Evolutionary conservation across 164 flowering plant species (phyloP), one percentile per base, ranked within the genome.

Genomic region (Echeveria elegans): DNA sequence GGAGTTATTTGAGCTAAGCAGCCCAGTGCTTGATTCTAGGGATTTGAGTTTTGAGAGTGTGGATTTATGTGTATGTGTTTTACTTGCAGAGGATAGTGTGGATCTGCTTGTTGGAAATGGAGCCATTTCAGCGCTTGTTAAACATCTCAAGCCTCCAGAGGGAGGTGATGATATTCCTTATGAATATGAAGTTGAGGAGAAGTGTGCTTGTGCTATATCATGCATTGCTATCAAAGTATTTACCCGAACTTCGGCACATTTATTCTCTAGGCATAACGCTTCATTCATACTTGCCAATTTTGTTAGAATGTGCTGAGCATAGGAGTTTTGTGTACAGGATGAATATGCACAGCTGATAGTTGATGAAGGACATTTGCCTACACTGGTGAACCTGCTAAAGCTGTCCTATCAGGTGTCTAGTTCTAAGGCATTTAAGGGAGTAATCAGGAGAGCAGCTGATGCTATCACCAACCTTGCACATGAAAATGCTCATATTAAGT

Each of bases 401-500:
- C 78, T 82, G 69, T 82, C 82, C 36, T 78, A 65, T 63, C 71
- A 65, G 50, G 76, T 75, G 45, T 68, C 15, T 18, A 43, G 18
- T 4, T 43, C 18, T 16, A 43, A 43, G 47, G 47, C 19, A 43
- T 43, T 43, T 43, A 43, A 43, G 11, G 47, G 47, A 11, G 47
- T 43, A 11, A 43, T 43, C 47, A 43, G 47, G 3, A 23, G 56
- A 50, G 56, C 94, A 9, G 96, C 98, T 61, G 94, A 90, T 83
- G 94, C 96, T 63, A 82, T 93, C 48, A 83, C 88, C 28, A 86
- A 86, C 73, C 89, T 93, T 72, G 97, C 97, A 50, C 95, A 89
- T 64, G 97, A 93, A 73, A 90, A 90, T 71, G 79, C 83, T 68
- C 73, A 71, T 75, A 85, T 86, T 23, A 89, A 90, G 76, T 82